These are phyloP conservation scores for Zanthoxylum bungeanum DNA, from an alignment of 345 rosid species.

Conservation along the genomic window DNA sequence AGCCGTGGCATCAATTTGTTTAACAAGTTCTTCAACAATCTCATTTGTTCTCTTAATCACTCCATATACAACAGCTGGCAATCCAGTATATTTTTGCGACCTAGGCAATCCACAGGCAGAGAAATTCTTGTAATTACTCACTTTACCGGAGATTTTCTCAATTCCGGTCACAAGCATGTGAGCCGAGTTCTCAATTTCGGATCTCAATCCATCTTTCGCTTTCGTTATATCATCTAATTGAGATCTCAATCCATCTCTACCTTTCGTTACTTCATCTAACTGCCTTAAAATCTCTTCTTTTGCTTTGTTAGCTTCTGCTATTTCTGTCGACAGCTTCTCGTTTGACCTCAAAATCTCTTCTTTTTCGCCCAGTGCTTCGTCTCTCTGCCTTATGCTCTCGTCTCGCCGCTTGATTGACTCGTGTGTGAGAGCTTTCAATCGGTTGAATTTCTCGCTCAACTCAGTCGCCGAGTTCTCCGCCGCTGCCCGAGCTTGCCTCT, in stretches of 20 bases:
- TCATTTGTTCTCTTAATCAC: constrained; percentile 93
- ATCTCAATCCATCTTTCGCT: constrained; percentile 56
- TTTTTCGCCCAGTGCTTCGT: constrained; percentile 77
- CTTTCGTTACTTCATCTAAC: constrained; percentile 54
- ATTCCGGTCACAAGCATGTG: constrained; percentile 93
- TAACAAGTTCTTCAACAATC: constrained; percentile 86
- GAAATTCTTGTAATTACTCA: constrained; percentile 71
- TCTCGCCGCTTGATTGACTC: constrained; percentile 90
- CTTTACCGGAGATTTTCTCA: constrained; percentile 90
- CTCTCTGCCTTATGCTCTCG: constrained; percentile 65
- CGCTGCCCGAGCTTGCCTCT: constrained; percentile 75
- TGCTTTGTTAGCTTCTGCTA: constrained; percentile 40
- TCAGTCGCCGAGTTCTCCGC: constrained; percentile 78
- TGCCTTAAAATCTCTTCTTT: constrained; percentile 53
- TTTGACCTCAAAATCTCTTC: constrained; percentile 45
- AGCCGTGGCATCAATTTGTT: constrained; percentile 51
- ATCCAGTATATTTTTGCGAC: constrained; percentile 75
- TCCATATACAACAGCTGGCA: constrained; percentile 80
- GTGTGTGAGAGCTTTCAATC: constrained; percentile 70
- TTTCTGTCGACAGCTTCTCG: constrained; percentile 45
- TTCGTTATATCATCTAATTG: constrained; percentile 56
- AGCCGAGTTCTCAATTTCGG: constrained; percentile 78
- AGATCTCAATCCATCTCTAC: constrained; percentile 56
- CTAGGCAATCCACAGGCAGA: constrained; percentile 71
- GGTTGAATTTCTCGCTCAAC: constrained; percentile 52